Evolutionary conservation across 1,139 yeast genomes (phyloP).

Genomic region (Kodamaea derodonti): DNA sequence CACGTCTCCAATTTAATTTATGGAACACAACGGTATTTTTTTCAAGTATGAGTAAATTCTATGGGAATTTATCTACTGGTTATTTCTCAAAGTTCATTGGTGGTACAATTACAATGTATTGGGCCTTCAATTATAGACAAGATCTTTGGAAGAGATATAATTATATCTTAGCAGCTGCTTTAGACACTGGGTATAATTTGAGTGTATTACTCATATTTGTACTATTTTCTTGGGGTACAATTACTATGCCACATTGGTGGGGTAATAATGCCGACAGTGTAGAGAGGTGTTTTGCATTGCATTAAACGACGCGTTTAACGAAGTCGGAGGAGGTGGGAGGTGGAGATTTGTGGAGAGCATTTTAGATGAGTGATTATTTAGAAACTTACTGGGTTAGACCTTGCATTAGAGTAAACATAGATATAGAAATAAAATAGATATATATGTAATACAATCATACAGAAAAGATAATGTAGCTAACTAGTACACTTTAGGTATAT

Average conservation of each 20-base stretch:
- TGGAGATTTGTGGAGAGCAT: too few species aligned
- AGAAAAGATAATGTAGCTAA: too few species aligned
- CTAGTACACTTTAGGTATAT: too few species aligned
- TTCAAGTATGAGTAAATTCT: constrained; percentile 44
- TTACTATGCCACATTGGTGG: constrained; percentile 45
- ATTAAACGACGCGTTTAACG: neutral
- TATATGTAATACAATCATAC: too few species aligned
- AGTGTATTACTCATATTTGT: constrained; percentile 36
- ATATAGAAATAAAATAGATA: neutral
- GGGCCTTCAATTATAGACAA: constrained; percentile 35
- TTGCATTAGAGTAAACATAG: too few species aligned
- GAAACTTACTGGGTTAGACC: too few species aligned
- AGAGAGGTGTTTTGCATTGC: constrained; percentile 38
- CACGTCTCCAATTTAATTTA: constrained; percentile 25
- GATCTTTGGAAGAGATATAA: constrained; percentile 40
- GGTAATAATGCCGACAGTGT: constrained; percentile 40
- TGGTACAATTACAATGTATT: constrained; percentile 45
- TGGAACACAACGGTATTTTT: constrained; percentile 51
- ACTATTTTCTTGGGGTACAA: constrained; percentile 29
- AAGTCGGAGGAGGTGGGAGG: too few species aligned
- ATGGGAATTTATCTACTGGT: constrained; percentile 51
- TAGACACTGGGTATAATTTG: constrained; percentile 47
- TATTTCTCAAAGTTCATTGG: constrained; percentile 43
- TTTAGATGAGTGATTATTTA: too few species aligned
- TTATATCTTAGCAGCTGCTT: constrained; percentile 47